These are phyloP conservation scores for Pyronema omphalodes DNA, from an alignment of 495 filamentous ascomycete species.

Conservation along the genomic window DNA sequence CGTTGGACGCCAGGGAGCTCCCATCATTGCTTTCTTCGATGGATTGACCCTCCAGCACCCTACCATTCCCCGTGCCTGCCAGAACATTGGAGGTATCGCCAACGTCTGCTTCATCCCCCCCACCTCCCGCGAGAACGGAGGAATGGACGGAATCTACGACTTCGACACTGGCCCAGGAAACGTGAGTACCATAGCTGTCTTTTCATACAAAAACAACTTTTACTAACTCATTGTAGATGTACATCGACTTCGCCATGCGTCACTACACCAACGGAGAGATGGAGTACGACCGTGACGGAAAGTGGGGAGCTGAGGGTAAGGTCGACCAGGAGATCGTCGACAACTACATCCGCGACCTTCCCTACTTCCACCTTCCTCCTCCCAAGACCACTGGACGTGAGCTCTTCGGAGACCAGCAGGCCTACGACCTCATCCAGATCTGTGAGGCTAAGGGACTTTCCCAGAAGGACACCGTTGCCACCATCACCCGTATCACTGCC, in stretches of 20 bases:
- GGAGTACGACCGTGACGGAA: slow-evolving; percentile 34
- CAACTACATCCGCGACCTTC: slow-evolving; percentile 29
- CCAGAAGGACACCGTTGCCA: slow-evolving; percentile 35
- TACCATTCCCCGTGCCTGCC: slow-evolving; percentile 36
- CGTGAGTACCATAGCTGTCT: slow-evolving; percentile 9
- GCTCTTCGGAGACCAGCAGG: slow-evolving; percentile 37
- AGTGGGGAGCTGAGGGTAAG: slow-evolving; percentile 33
- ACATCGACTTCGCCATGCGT: slow-evolving; percentile 31
- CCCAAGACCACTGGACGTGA: slow-evolving; percentile 43
- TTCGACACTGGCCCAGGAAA: slow-evolving; percentile 36
- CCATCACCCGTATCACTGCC: slow-evolving; percentile 38
- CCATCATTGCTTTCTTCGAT: slow-evolving; percentile 34
- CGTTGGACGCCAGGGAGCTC: slow-evolving; percentile 31
- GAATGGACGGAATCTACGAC: slow-evolving; percentile 32
- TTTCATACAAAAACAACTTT: background rate
- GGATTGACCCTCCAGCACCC: slow-evolving; percentile 37
- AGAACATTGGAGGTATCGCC: slow-evolving; percentile 43
- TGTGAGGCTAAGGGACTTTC: slow-evolving; percentile 29
- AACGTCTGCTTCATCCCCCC: slow-evolving; percentile 44
- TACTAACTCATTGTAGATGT: slow-evolving; percentile 9
- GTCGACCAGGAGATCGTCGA: slow-evolving; percentile 37
- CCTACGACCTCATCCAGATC: slow-evolving; percentile 31
- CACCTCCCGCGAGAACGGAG: slow-evolving; percentile 28
- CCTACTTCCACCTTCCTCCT: slow-evolving; percentile 32
- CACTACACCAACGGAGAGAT: slow-evolving; percentile 29